Conservation (phyloP, 441 rosid genomes). For the Manihot esculenta region DNA sequence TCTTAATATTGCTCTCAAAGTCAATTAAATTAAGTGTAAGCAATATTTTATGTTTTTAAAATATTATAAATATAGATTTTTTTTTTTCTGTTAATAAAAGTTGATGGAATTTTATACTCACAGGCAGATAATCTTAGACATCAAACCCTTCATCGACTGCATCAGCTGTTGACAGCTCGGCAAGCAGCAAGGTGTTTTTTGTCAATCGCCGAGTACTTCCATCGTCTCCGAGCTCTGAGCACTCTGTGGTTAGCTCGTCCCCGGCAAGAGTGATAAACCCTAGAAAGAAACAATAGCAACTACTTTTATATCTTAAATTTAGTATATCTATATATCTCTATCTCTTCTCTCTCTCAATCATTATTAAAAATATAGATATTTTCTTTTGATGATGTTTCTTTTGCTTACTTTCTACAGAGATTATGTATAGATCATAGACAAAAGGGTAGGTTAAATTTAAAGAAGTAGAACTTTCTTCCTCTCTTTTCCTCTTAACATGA, state of each 20-base stretch:
- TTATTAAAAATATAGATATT: slow-evolving; percentile 1
- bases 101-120: slow-evolving; percentile 29
- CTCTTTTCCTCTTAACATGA: background rate
- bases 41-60: too few species aligned
- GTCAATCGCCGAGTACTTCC: slow-evolving; percentile 80
- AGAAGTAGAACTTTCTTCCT: slow-evolving; percentile 24
- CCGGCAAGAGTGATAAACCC: slow-evolving; percentile 57
- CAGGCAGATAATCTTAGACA: slow-evolving; percentile 98
- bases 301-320: slow-evolving; percentile 16
- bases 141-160: slow-evolving; percentile 69
- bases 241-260: slow-evolving; percentile 94
- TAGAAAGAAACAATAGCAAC: slow-evolving; percentile 20
- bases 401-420: slow-evolving; percentile 25
- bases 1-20: slow-evolving; percentile 20
- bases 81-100: background rate
- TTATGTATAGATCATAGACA: slow-evolving; percentile 37
- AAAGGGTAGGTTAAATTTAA: slow-evolving; percentile 23
- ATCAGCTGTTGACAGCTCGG: slow-evolving; percentile 68
- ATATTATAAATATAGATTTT: too few species aligned
- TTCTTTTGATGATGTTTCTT: background rate
- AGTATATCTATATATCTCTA: background rate
- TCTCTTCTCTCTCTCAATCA: background rate
- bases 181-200: slow-evolving; percentile 86
- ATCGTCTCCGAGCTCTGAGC: slow-evolving; percentile 90
- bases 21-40: slow-evolving; percentile 1